Evolutionary conservation across 2,329 filamentous ascomycete species (phyloP).

Genomic region (Westerdykella aurantiaca): DNA sequence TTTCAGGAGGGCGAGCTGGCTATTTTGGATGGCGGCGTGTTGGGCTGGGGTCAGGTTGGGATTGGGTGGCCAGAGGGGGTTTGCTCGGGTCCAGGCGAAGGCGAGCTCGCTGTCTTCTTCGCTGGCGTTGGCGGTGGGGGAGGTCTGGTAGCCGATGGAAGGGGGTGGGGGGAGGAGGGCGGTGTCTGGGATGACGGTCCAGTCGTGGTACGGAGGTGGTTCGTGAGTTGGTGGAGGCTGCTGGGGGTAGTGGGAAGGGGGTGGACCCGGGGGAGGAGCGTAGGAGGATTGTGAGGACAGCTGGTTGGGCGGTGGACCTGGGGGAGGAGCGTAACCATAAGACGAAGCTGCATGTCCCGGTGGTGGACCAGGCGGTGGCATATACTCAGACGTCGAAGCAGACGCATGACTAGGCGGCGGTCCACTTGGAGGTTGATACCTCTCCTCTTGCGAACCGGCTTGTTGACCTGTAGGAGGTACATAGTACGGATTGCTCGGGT

Average conservation of each 20-base stretch:
- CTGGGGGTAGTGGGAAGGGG: constrained; percentile 22
- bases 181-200: constrained; percentile 68
- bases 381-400: constrained; percentile 6
- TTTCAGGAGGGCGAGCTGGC: constrained; percentile 44
- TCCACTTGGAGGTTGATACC: constrained; percentile 21
- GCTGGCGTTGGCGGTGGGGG: constrained; percentile 64
- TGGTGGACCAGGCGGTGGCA: constrained; percentile 15
- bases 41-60: constrained; percentile 43
- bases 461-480: constrained; percentile 11
- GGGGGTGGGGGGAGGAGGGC: constrained; percentile 68
- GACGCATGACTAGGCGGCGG: constrained; percentile 1
- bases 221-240: constrained; percentile 34
- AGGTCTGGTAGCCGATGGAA: constrained; percentile 58
- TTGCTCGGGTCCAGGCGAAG: constrained; percentile 58
- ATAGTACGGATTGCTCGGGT: constrained; percentile 24
- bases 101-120: constrained; percentile 59
- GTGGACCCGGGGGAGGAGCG: constrained; percentile 18
- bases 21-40: constrained; percentile 44
- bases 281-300: constrained; percentile 11
- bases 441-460: constrained; percentile 11
- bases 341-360: constrained; percentile 14
- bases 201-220: constrained; percentile 61
- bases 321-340: constrained; percentile 19
- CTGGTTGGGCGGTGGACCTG: constrained; percentile 25
- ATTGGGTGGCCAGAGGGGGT: constrained; percentile 54